Evolutionary conservation across 2,329 filamentous ascomycete genomes (phyloP).

Genomic region (Zopfia rhizophila): DNA sequence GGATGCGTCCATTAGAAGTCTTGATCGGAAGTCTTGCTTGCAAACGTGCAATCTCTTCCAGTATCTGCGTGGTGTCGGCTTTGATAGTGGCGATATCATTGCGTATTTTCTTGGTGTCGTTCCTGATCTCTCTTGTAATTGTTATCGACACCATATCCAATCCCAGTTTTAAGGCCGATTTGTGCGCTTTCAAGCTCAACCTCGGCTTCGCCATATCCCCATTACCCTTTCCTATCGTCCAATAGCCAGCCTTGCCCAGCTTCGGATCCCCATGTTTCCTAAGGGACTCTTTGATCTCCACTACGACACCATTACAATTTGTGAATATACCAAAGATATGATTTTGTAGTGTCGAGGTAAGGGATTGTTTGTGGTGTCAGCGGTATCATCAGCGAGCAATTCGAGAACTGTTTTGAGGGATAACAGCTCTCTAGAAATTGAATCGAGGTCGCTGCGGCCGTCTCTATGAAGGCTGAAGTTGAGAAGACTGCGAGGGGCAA

Average conservation of each 20-base stretch:
- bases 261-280: slow-evolving; percentile 6
- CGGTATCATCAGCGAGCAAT: slow-evolving; percentile 13
- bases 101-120: slow-evolving; percentile 13
- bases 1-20: slow-evolving; percentile 8
- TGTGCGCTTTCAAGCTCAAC: slow-evolving; percentile 18
- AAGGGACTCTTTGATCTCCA: slow-evolving; percentile 1
- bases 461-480: too few species aligned
- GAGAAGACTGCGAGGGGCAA: too few species aligned
- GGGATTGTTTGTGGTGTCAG: neutral
- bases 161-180: slow-evolving; percentile 13
- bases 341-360: slow-evolving; percentile 1
- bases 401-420: slow-evolving; percentile 20
- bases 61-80: slow-evolving; percentile 21
- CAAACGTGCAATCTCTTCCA: slow-evolving; percentile 19
- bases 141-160: slow-evolving; percentile 17
- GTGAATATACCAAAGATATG: slow-evolving; percentile 12
- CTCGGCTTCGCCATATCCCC: slow-evolving; percentile 18
- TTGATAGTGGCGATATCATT: slow-evolving; percentile 21
- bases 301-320: slow-evolving; percentile 10
- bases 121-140: slow-evolving; percentile 17
- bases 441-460: slow-evolving; percentile 21
- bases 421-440: slow-evolving; percentile 16
- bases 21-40: slow-evolving; percentile 15
- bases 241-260: slow-evolving; percentile 5
- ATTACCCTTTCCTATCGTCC: slow-evolving; percentile 14